Conservation (phyloP, 176 grass and related monocot species). For the Bolboschoenus planiculmis region DNA sequence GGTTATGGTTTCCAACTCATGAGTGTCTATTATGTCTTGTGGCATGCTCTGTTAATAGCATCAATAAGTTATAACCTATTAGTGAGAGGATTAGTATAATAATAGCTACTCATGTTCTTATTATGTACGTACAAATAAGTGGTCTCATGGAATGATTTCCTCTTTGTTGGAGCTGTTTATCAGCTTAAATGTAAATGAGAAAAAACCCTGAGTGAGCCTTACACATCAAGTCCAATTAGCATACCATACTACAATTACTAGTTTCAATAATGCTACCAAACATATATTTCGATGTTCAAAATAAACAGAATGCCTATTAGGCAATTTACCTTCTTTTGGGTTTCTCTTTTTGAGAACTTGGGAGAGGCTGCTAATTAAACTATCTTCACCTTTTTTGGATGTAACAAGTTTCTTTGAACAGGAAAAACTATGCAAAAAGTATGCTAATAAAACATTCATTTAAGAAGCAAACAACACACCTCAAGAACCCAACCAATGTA, state of each 20-base stretch:
- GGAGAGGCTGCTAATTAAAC: neutral
- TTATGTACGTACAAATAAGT: no score
- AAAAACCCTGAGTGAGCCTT: neutral
- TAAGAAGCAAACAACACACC: constrained; percentile 38
- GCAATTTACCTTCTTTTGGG: neutral
- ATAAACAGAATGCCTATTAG: neutral
- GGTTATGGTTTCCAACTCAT: constrained; percentile 94
- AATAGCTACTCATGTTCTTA: no score
- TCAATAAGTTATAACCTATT: neutral
- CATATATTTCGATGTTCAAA: neutral
- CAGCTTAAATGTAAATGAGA: neutral
- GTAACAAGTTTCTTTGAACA: neutral
- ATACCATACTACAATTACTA: neutral
- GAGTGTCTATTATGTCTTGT: constrained; percentile 93
- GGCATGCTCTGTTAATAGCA: constrained; percentile 75
- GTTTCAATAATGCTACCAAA: neutral
- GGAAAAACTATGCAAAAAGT: neutral
- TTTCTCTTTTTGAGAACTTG: neutral
- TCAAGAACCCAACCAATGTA: constrained; percentile 98
- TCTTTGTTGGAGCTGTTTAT: neutral
- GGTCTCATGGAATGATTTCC: neutral
- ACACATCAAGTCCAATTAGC: neutral
- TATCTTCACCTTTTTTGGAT: neutral
- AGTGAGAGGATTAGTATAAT: constrained; percentile 3
- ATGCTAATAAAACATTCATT: neutral